Percentiles rank a stretch among this genome's conserved stretches.
phyloP scores from a whole-genome alignment of 768 basidiomycete species.

The Phaeotremella skinneri region DNA sequence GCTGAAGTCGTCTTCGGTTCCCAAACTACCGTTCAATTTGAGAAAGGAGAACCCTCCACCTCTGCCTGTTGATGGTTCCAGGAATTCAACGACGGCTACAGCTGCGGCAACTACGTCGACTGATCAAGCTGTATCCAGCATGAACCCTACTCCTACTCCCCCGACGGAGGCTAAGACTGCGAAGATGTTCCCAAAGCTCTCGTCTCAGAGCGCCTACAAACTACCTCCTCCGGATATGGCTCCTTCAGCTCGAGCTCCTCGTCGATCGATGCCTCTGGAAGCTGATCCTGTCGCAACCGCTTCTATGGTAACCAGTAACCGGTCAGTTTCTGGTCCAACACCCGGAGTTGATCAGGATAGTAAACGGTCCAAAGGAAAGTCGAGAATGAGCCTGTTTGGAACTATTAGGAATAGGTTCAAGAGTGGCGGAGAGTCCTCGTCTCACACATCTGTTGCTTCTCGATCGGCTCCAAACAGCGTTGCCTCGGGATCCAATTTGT shows the following conservation, averaged over 20 bases:
- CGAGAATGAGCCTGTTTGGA: constrained; percentile 13
- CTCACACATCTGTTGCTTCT: background rate
- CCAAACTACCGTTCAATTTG: background rate
- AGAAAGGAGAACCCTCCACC: background rate
- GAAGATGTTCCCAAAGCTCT: constrained; percentile 1
- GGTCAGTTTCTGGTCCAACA: constrained; percentile 2
- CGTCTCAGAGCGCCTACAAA: constrained; percentile 10
- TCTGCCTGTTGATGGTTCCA: background rate
- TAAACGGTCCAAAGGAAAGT: constrained; percentile 13
- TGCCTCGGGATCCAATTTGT: background rate
- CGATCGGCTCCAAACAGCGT: background rate
- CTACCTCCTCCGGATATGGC: background rate
- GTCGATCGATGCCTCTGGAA: constrained; percentile 15
- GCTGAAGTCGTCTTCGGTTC: background rate
- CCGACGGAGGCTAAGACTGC: background rate
- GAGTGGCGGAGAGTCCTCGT: background rate
- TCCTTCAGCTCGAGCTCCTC: constrained; percentile 2
- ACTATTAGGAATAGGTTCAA: constrained; percentile 24
- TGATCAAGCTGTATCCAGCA: background rate
- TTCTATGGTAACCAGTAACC: background rate
- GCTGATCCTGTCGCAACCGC: background rate
- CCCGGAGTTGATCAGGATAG: constrained; percentile 1
- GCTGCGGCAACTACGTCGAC: background rate
- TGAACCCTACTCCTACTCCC: background rate
- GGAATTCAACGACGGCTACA: background rate